phyloP scores from a whole-genome alignment of 306 rosid species.

The Gynostemma pentaphyllum region DNA sequence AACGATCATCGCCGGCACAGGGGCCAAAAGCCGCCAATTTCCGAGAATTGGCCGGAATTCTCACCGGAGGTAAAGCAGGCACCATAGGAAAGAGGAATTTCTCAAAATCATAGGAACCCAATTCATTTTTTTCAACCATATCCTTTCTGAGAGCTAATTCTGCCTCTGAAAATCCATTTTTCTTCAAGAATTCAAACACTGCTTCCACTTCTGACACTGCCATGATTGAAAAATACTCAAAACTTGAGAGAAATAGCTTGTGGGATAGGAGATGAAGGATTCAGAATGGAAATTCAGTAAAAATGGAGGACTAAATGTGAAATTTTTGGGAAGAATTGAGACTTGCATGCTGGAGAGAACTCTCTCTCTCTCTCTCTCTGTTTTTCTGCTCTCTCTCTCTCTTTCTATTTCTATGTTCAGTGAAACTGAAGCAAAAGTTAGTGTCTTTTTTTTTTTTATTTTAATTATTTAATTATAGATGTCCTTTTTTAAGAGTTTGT shows the following conservation, averaged over 20 bases:
- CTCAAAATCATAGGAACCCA: constrained; percentile 67
- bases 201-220: constrained; percentile 62
- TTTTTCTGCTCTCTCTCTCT: too few relatives aligned
- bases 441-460: too few relatives aligned
- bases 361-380: constrained; percentile 1
- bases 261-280: constrained; percentile 14
- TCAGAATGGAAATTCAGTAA: constrained; percentile 24
- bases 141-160: constrained; percentile 77
- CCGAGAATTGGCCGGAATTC: constrained; percentile 34
- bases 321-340: constrained; percentile 32
- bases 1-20: background rate
- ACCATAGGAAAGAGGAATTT: constrained; percentile 81
- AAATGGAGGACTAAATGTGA: constrained; percentile 24
- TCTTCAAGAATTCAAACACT: constrained; percentile 51
- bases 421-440: constrained; percentile 39
- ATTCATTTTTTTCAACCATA: constrained; percentile 40
- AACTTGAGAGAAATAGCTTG: constrained; percentile 2
- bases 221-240: constrained; percentile 39
- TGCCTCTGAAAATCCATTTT: constrained; percentile 66
- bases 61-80: constrained; percentile 78
- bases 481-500: too few relatives aligned
- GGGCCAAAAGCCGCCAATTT: constrained; percentile 8
- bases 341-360: constrained; percentile 54
- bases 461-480: too few relatives aligned
- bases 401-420: constrained; percentile 8